Percentiles rank a stretch among this genome's conserved stretches.
These are phyloP conservation scores for Botrytis hyacinthi DNA, from an alignment of 2,329 filamentous ascomycete species.

Conservation along the genomic window DNA sequence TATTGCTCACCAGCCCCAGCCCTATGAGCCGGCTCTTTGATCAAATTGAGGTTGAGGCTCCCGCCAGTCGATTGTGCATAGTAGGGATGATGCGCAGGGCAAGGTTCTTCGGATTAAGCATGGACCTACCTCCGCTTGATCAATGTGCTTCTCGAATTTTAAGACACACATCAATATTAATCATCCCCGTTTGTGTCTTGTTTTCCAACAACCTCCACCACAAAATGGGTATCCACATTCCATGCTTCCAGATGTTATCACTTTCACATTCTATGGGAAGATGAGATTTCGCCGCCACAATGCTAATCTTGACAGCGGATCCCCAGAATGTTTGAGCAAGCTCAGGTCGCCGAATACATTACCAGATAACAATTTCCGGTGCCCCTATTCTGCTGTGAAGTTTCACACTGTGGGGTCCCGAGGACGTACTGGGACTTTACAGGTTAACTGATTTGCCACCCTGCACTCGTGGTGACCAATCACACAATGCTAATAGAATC, in stretches of 20 bases:
- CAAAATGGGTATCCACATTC: not conserved
- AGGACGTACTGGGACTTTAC: not conserved
- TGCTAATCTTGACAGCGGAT: conserved; percentile 1
- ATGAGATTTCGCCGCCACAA: not conserved
- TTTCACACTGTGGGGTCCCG: conserved; percentile 10
- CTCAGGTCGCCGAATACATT: conserved; percentile 18
- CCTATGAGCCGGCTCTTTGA: conserved; percentile 6
- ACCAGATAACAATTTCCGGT: not conserved
- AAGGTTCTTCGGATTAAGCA: conserved; percentile 5
- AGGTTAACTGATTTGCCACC: conserved; percentile 14
- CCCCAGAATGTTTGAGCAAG: not conserved
- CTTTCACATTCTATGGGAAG: not conserved
- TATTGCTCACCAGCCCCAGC: conserved; percentile 13
- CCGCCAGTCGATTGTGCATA: not conserved
- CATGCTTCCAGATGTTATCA: not conserved
- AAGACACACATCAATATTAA: not conserved
- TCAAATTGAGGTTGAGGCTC: not conserved
- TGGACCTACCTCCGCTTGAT: not conserved
- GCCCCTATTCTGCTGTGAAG: conserved; percentile 6
- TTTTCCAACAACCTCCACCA: not conserved
- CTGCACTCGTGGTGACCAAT: not conserved
- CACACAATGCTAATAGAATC: not conserved
- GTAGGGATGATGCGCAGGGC: not conserved
- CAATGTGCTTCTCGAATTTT: not conserved
- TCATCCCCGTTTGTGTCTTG: not conserved